Evolutionary conservation across 768 basidiomycete genomes (phyloP).

Genomic region (Boletus tylopilopsis): DNA sequence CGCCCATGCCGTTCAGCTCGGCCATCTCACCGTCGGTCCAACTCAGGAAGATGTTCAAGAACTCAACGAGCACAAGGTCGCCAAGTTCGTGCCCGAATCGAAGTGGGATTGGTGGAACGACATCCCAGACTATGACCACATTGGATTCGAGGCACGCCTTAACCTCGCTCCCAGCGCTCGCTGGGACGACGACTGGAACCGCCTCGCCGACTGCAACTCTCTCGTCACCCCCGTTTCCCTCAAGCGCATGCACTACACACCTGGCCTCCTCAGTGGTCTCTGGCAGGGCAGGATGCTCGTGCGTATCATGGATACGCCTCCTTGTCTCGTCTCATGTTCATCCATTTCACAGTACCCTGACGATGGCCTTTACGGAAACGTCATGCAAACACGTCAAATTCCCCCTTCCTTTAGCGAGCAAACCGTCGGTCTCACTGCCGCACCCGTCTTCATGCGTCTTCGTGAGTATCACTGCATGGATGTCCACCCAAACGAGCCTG

Average conservation of each 20-base stretch:
- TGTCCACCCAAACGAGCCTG: slow-evolving; percentile 32
- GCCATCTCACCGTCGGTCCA: slow-evolving; percentile 32
- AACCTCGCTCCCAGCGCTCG: slow-evolving; percentile 35
- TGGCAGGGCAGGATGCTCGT: slow-evolving; percentile 67
- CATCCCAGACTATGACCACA: slow-evolving; percentile 17
- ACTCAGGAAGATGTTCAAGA: slow-evolving; percentile 61
- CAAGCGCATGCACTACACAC: slow-evolving; percentile 39
- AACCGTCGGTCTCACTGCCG: slow-evolving; percentile 35
- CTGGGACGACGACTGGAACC: slow-evolving; percentile 60
- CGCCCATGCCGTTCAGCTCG: slow-evolving; percentile 25
- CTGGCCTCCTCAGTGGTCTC: slow-evolving; percentile 50
- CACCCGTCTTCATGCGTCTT: slow-evolving; percentile 57
- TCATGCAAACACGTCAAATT: slow-evolving; percentile 22
- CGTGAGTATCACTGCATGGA: slow-evolving; percentile 51
- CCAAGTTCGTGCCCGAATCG: slow-evolving; percentile 24
- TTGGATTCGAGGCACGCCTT: slow-evolving; percentile 21
- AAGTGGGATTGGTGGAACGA: slow-evolving; percentile 23
- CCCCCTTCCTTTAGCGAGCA: slow-evolving; percentile 34
- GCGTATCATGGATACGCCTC: slow-evolving; percentile 20
- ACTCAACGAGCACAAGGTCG: slow-evolving; percentile 43
- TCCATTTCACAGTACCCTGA: slow-evolving; percentile 19
- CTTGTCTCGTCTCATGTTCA: neutral
- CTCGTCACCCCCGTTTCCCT: slow-evolving; percentile 28
- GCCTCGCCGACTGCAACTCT: slow-evolving; percentile 45
- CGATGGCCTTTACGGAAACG: slow-evolving; percentile 6